Evolutionary conservation across 257 asterid species (phyloP), one percentile per base, ranked within the genome.

Genomic region (Solanum chaucha): DNA sequence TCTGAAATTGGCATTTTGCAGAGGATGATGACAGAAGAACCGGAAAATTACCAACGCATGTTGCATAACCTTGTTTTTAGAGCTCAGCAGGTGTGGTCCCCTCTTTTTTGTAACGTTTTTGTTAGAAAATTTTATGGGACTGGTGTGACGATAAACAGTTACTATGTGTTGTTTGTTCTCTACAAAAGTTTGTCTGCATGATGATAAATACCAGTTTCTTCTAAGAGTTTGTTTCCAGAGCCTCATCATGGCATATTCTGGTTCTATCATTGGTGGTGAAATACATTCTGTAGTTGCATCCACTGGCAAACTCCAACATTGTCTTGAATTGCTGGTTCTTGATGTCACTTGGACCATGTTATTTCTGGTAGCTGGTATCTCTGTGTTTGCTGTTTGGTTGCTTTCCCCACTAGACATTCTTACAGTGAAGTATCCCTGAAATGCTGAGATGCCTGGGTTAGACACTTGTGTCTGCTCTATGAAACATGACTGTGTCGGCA

Each of bases 11-110:
- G 59, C 72, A 88, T 90, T 87, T 90, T 82, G 87, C 97, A 97
- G 99, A 94, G 98, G 90, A 97, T 95, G 99, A 97, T 97, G 99
- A 96, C 99, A 12, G 99, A 95, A 88, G 95, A 96, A 90, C 98
- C 99, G 14, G 98, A 97, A 88, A 90, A 90, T 80, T 97, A 97
- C 92, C 99, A 97, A 81, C 97, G 97, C 87, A 93, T 95, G 98
- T 98, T 97, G 90, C 99, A 97, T 81, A 94, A 90, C 90, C 98
- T 97, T 86, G 95, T 97, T 87, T 94, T 98, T 83, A 93, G 92
- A 88, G 99, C 99, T 92, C 99, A 97, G 90, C 99, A 97, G 98
- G 99, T 96, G 87, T 58, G 84, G 41, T 12, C 72, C 22, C 73
- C 86, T 22, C 17, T 78, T 67, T 72, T 70, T 85, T 65, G 36